Percentiles rank a stretch among this genome's conserved stretches.
Conservation (phyloP, 176 grass and related monocot species). For the Avena insularis region DNA sequence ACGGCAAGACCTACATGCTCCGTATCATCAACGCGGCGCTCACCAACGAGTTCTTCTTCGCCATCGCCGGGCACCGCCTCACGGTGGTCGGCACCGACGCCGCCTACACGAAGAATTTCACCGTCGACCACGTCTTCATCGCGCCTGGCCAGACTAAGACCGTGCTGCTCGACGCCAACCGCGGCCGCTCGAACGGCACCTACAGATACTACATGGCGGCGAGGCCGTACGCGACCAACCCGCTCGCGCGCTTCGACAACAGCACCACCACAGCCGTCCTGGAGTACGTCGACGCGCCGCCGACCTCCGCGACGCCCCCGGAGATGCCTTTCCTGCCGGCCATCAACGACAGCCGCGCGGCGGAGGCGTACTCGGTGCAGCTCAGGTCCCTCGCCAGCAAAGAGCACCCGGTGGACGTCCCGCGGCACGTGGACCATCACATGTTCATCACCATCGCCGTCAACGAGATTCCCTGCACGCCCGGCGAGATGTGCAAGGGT, state of each 20-base stretch:
- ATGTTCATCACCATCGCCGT: conserved; percentile 44
- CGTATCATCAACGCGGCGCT: conserved; percentile 69
- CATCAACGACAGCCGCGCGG: conserved; percentile 20
- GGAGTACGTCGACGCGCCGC: conserved; percentile 30
- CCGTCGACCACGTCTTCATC: conserved; percentile 47
- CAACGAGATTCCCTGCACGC: conserved; percentile 29
- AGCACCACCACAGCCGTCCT: conserved; percentile 38
- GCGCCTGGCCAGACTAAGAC: conserved; percentile 51
- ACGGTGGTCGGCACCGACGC: conserved; percentile 63
- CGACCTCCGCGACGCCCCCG: neutral
- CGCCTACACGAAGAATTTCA: conserved; percentile 49
- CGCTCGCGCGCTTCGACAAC: neutral
- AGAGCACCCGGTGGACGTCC: conserved; percentile 20
- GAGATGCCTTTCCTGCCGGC: neutral
- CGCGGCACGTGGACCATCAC: conserved; percentile 36
- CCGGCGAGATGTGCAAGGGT: neutral
- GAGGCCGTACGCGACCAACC: conserved; percentile 10
- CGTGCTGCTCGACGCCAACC: conserved; percentile 42
- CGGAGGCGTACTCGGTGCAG: conserved; percentile 19
- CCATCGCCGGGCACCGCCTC: conserved; percentile 61
- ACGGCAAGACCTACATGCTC: conserved; percentile 69
- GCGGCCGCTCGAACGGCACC: conserved; percentile 11
- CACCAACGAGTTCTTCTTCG: conserved; percentile 66
- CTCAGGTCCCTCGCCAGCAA: conserved; percentile 13
- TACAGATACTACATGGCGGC: conserved; percentile 55